Evolutionary conservation across 208 protist species (phyloP).

Genomic region (Leishmania guyanensis): DNA sequence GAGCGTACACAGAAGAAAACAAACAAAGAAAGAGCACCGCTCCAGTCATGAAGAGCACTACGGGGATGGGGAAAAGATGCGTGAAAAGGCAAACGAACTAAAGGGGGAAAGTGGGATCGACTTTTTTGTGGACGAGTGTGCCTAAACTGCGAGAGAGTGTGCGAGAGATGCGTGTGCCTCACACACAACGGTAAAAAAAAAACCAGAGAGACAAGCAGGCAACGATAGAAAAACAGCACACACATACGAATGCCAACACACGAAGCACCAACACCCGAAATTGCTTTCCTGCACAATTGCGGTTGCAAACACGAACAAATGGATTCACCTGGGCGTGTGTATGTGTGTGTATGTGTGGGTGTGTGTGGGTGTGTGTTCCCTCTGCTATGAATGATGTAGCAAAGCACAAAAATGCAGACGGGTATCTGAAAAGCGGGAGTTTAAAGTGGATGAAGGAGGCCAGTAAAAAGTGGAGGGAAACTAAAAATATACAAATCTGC

Average conservation of each 20-base stretch:
- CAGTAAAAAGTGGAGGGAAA: not conserved
- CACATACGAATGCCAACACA: too few relatives aligned
- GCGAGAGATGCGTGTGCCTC: not conserved
- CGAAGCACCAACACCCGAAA: too few relatives aligned
- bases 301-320: too few relatives aligned
- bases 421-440: not conserved
- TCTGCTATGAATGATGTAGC: too few relatives aligned
- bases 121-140: too few relatives aligned
- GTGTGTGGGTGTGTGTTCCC: not conserved
- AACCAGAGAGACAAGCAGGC: not conserved
- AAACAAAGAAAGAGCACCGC: conserved; percentile 4
- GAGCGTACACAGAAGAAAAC: conserved; percentile 1
- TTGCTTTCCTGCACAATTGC: too few relatives aligned
- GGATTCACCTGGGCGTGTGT: not conserved
- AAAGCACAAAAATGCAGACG: too few relatives aligned
- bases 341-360: not conserved
- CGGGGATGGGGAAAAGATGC: conserved; percentile 1
- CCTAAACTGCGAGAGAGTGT: too few relatives aligned
- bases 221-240: conserved; percentile 7
- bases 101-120: not conserved
- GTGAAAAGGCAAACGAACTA: conserved; percentile 1
- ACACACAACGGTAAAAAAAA: not conserved
- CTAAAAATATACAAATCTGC: not conserved
- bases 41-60: not conserved
- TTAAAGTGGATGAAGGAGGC: not conserved